Conservation (phyloP, 768 basidiomycete genomes). For the Lactifluus pinguis region DNA sequence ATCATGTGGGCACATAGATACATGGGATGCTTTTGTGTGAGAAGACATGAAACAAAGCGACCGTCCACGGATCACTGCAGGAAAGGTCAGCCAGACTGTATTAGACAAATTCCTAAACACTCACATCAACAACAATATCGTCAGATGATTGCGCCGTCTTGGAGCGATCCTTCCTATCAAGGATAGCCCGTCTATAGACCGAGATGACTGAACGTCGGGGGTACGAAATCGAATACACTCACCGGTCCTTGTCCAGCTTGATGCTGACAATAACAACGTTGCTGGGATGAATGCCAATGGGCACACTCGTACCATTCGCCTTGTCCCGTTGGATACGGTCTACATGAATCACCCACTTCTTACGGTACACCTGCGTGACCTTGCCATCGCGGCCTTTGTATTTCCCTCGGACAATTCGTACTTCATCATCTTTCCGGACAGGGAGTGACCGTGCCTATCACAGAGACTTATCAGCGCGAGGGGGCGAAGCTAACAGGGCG, state of each 20-base stretch:
- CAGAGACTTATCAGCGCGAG: slow-evolving; percentile 2
- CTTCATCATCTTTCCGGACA: slow-evolving; percentile 97
- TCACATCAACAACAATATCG: slow-evolving; percentile 72
- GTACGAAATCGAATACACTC: slow-evolving; percentile 16
- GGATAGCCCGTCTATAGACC: slow-evolving; percentile 59
- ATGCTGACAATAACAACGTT: slow-evolving; percentile 91
- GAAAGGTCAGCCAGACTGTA: slow-evolving; percentile 16
- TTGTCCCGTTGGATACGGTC: slow-evolving; percentile 98
- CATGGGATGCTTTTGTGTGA: slow-evolving; percentile 47
- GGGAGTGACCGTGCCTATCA: slow-evolving; percentile 80
- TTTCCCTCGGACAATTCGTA: slow-evolving; percentile 91
- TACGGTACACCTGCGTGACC: slow-evolving; percentile 95
- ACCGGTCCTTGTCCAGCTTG: slow-evolving; percentile 91
- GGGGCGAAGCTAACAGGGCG: not conserved
- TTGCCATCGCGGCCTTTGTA: slow-evolving; percentile 99
- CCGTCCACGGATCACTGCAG: slow-evolving; percentile 30
- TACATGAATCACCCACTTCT: slow-evolving; percentile 98
- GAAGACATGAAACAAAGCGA: slow-evolving; percentile 24
- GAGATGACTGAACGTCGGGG: not conserved
- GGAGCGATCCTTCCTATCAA: slow-evolving; percentile 80
- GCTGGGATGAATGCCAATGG: slow-evolving; percentile 93
- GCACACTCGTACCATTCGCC: slow-evolving; percentile 88
- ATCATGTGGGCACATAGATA: slow-evolving; percentile 56
- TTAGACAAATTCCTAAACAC: slow-evolving; percentile 26
- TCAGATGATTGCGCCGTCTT: slow-evolving; percentile 41